phyloP scores from a whole-genome alignment of 2,329 filamentous ascomycete species.

The Pyrenophora teres region DNA sequence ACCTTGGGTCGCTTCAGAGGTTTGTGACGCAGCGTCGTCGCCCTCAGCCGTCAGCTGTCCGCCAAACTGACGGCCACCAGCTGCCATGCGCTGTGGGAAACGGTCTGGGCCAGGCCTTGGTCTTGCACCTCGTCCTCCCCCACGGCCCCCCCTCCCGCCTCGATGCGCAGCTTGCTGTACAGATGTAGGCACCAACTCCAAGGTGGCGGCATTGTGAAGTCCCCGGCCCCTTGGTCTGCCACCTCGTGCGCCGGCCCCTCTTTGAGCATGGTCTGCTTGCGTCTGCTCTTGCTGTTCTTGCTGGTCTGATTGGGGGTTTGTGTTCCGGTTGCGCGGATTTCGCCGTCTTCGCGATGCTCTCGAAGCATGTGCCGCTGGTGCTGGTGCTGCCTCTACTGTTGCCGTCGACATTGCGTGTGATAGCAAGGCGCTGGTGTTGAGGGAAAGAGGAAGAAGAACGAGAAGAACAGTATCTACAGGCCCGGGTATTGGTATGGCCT shows the following conservation, averaged over 20 bases:
- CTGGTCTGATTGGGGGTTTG: slow-evolving; percentile 8
- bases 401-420: slow-evolving; percentile 28
- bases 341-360: slow-evolving; percentile 25
- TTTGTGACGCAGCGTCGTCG: slow-evolving; percentile 22
- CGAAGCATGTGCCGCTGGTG: slow-evolving; percentile 17
- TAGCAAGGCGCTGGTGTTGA: not conserved
- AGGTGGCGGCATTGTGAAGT: slow-evolving; percentile 10
- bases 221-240: slow-evolving; percentile 27
- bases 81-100: slow-evolving; percentile 30
- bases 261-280: slow-evolving; percentile 22
- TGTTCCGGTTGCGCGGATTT: slow-evolving; percentile 31
- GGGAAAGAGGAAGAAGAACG: not conserved
- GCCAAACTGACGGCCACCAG: slow-evolving; percentile 54
- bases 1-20: slow-evolving; percentile 18
- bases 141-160: slow-evolving; percentile 20
- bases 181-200: slow-evolving; percentile 7
- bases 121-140: slow-evolving; percentile 18
- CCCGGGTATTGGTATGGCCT: slow-evolving; percentile 39
- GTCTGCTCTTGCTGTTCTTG: slow-evolving; percentile 26
- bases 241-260: slow-evolving; percentile 21
- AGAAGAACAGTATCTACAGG: slow-evolving; percentile 19
- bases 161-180: slow-evolving; percentile 14
- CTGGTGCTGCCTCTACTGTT: slow-evolving; percentile 17
- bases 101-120: slow-evolving; percentile 26
- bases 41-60: slow-evolving; percentile 51